Conservation (phyloP, 2,329 filamentous ascomycete genomes). For the Emmonsiellopsis sp. region DNA sequence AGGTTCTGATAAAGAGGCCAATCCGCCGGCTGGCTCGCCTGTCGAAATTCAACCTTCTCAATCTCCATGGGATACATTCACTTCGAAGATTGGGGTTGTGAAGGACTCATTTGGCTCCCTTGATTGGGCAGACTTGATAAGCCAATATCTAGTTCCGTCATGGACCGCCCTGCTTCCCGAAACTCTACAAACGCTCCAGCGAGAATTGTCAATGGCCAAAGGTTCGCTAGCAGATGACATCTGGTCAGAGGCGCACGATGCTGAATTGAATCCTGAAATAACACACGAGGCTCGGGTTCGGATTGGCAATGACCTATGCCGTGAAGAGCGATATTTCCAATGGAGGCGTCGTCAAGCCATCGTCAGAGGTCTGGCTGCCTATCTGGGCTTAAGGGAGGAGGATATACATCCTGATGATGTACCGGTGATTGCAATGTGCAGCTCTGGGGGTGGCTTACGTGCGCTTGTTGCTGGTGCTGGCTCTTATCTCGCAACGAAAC, state of each 20-base stretch:
- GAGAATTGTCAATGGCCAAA: constrained; percentile 76
- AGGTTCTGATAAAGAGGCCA: constrained; percentile 5
- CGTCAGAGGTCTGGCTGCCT: constrained; percentile 66
- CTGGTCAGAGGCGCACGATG: constrained; percentile 83
- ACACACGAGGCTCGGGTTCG: constrained; percentile 71
- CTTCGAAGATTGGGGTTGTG: constrained; percentile 34
- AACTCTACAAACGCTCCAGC: constrained; percentile 73
- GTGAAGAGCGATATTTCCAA: constrained; percentile 71
- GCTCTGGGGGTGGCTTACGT: constrained; percentile 82
- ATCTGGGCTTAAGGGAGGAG: constrained; percentile 66
- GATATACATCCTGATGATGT: constrained; percentile 91
- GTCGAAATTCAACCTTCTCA: constrained; percentile 18
- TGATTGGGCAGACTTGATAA: constrained; percentile 46
- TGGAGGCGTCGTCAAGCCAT: constrained; percentile 59
- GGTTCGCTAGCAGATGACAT: constrained; percentile 88
- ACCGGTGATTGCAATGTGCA: constrained; percentile 86
- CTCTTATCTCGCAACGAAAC: constrained; percentile 72
- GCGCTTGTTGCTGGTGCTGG: constrained; percentile 86
- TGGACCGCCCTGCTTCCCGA: constrained; percentile 72
- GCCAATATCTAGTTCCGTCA: constrained; percentile 65
- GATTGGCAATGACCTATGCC: constrained; percentile 70
- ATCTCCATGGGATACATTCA: constrained; percentile 43
- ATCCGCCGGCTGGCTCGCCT: constrained; percentile 10
- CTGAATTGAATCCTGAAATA: constrained; percentile 78
- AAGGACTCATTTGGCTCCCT: constrained; percentile 32